Evolutionary conservation across 202 grass and related monocot species (phyloP).

Genomic region (Setaria italica): DNA sequence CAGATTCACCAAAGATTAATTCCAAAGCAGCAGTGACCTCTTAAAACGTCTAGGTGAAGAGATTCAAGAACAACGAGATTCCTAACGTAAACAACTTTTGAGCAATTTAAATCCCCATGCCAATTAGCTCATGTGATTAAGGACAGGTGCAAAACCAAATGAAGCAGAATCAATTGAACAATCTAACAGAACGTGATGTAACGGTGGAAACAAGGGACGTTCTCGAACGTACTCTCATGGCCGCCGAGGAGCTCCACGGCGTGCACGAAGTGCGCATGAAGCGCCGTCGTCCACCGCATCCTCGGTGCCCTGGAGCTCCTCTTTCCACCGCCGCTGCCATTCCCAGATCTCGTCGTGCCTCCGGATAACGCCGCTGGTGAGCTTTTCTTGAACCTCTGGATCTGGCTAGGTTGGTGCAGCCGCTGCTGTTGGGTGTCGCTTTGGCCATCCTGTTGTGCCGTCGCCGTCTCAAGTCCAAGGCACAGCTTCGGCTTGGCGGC

Average conservation of each 20-base stretch:
- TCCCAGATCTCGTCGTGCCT: conserved; percentile 40
- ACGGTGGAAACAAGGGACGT: background rate
- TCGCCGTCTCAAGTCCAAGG: conserved; percentile 47
- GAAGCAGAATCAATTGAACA: background rate
- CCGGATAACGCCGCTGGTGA: conserved; percentile 1
- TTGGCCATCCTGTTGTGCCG: conserved; percentile 11
- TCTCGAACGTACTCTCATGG: conserved; percentile 81
- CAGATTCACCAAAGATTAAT: background rate
- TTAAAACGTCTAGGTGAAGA: background rate
- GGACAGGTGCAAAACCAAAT: background rate
- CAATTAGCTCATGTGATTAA: conserved; percentile 15
- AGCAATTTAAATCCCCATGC: background rate
- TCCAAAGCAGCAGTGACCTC: background rate
- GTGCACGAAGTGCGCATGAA: conserved; percentile 93
- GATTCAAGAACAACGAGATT: background rate
- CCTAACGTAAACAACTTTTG: background rate
- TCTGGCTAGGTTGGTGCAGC: conserved; percentile 56
- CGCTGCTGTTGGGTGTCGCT: conserved; percentile 40
- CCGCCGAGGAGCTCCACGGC: conserved; percentile 96
- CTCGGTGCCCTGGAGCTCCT: conserved; percentile 82
- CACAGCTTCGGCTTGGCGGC: conserved; percentile 46
- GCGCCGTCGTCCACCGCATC: conserved; percentile 95
- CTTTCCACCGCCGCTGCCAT: conserved; percentile 29
- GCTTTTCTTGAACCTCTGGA: conserved; percentile 75
- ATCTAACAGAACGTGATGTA: background rate